Evolutionary conservation across 805 yeast species (phyloP), one percentile per base, ranked within the genome.

Genomic region (Millerozyma acaciae): DNA sequence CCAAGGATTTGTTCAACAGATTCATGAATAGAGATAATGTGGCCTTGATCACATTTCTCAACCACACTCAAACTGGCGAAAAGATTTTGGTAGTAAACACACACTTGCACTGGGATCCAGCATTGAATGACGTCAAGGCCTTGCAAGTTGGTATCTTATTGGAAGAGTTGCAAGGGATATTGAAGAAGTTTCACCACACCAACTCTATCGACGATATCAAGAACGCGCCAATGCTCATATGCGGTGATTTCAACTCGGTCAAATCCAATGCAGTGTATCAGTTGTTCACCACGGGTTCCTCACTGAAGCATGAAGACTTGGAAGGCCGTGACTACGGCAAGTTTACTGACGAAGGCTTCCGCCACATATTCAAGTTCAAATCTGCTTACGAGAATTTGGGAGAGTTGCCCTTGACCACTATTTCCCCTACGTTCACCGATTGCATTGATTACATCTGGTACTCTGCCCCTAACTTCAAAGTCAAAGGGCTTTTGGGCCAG

Each of bases 31-130:
- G 89, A 58, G 99, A 93, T 61, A 87, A 93, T 50, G 78, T 93
- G 50, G 97, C 96, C 6, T 66, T 85, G 32, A 75, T 87, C 30
- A 66, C 84, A 10, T 75, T 80, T 35, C 73, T 93, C 44, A 87
- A 85, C 53, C 93, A 84, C 50, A 57, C 68, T 21, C 73, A 72
- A 34, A 76, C 89, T 5, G 87, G 89, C 12, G 84, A 81, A 53
- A 73, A 74, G 42, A 61, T 90, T 23, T 70, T 85, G 45, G 68
- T 87, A 22, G 88, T 84, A 3, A 90, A 88, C 50, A 90, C 97
- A 0, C 99, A 93, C 70, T 75, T 93, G 57, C 97, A 90, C 58
- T 93, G 98, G 97, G 97, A 93, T 65, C 98, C 98, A 4, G 86
- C 84, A 31, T 85, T 80, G 53, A 86, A 86, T 55, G 99, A 93